Evolutionary conservation across 2,329 filamentous ascomycete species (phyloP), one percentile per base, ranked within the genome.

Genomic region (Graphilbum ipis-grandicollis): DNA sequence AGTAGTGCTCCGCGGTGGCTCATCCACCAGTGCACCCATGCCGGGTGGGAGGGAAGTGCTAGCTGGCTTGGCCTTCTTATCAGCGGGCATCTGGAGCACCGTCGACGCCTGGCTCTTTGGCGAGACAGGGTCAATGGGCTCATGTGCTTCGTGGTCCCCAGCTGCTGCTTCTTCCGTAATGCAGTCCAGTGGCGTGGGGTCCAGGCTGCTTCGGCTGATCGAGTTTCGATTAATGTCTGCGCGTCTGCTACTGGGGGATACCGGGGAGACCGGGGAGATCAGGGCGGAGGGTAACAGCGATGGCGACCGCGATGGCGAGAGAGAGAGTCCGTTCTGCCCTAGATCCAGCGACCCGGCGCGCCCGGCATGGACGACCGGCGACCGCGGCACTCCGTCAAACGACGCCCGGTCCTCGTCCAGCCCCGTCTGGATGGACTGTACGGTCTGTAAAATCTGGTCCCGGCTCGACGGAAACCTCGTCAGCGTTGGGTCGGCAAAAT

Each of bases 401-500:
- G 49, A 46, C 1, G 56, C 46, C 21, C 53, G 51, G 25, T 64
- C 59, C 32, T 58, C 59, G 29, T 53, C 52, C 1, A 60, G 52
- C 31, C 60, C 57, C 0, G 59, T 63, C 39, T 59, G 59, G 13
- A 68, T 57, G 36, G 58, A 60, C 7, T 60, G 58, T 13, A 68
- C 52, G 1, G 59, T 54, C 34, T 59, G 55, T 12, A 67, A 48
- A 35, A 68, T 63, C 6, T 58, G 60, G 0, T 53, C 50, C 14
- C 55, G 53, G 35, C 59, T 58, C 1, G 57, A 63, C 2, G 65
- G 65, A 42, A 68, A 66, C 15, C 47, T 52, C 41, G 67, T 65
- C 9, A 68, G 48, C 0, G 58, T 64, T 2, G 65, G 63, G 35
- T 68, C 65, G 33, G 60, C 55, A 2, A 60, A 41, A 34, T 66